Conservation (phyloP, 805 yeast genomes). For the Jamesozyma lodderae region DNA sequence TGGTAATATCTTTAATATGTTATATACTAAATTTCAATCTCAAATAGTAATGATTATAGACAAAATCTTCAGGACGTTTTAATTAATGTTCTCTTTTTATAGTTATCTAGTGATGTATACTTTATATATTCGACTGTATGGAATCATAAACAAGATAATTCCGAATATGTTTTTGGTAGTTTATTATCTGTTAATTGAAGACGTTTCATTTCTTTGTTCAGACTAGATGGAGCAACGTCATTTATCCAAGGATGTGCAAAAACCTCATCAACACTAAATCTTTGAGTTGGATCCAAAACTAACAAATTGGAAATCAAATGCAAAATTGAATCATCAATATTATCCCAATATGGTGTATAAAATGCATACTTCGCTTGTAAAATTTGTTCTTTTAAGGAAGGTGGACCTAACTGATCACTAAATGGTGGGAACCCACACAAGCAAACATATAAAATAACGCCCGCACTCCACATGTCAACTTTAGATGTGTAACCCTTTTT, state of each 20-base stretch:
- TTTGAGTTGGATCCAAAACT: slow-evolving; percentile 52
- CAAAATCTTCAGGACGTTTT: background rate
- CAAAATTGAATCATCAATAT: slow-evolving; percentile 51
- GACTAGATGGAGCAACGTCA: slow-evolving; percentile 4
- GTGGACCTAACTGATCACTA: slow-evolving; percentile 74
- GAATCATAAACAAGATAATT: slow-evolving; percentile 22
- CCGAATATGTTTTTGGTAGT: slow-evolving; percentile 33
- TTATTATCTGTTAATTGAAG: slow-evolving; percentile 25
- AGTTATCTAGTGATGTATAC: background rate
- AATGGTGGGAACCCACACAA: slow-evolving; percentile 81
- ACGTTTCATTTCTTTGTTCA: slow-evolving; percentile 16
- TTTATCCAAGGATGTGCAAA: slow-evolving; percentile 81
- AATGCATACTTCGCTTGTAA: slow-evolving; percentile 59
- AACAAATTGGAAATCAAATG: slow-evolving; percentile 57
- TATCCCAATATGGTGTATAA: slow-evolving; percentile 74
- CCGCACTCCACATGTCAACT: slow-evolving; percentile 77
- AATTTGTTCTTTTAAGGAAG: slow-evolving; percentile 68
- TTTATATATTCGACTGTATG: background rate
- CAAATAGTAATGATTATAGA: too few species aligned
- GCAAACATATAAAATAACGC: slow-evolving; percentile 69
- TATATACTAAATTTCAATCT: too few species aligned
- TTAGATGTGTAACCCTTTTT: slow-evolving; percentile 56
- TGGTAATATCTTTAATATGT: slow-evolving; percentile 33
- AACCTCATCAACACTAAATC: slow-evolving; percentile 81
- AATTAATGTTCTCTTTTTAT: background rate